A percentile compares a stretch with the other conserved stretches of the same genome.
phyloP scores from a whole-genome alignment of 352 stramenopile species.

The Globisporangium uncinulatum region DNA sequence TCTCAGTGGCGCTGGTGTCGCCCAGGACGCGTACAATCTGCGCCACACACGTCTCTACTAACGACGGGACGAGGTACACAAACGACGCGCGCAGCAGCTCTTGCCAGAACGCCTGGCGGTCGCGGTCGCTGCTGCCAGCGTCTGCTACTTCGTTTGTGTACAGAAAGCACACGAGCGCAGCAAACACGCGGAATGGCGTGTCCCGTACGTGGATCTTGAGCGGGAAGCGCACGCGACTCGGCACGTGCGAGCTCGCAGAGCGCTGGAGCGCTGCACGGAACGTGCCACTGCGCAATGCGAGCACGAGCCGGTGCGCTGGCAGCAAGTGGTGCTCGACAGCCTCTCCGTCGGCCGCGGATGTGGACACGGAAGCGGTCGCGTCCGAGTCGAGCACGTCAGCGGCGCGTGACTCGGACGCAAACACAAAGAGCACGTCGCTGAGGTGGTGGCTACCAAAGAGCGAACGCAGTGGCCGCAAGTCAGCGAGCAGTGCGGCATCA shows the following conservation, averaged over 20 bases:
- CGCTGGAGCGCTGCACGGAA: slow-evolving; percentile 59
- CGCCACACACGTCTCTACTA: slow-evolving; percentile 59
- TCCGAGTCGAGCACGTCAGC: not conserved
- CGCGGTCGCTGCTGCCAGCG: not conserved
- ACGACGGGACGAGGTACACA: slow-evolving; percentile 62
- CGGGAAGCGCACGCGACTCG: slow-evolving; percentile 65
- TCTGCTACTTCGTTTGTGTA: slow-evolving; percentile 65
- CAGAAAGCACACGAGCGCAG: slow-evolving; percentile 58
- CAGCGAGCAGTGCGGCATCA: slow-evolving; percentile 28
- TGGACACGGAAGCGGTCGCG: slow-evolving; percentile 1
- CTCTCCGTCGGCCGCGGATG: not conserved
- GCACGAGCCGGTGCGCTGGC: slow-evolving; percentile 67
- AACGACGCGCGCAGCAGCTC: slow-evolving; percentile 63
- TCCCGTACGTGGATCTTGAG: slow-evolving; percentile 81
- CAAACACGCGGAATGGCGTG: slow-evolving; percentile 71
- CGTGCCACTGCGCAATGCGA: slow-evolving; percentile 68
- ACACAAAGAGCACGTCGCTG: slow-evolving; percentile 78
- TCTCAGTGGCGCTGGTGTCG: not conserved
- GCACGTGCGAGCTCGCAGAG: slow-evolving; percentile 64
- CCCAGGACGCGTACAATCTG: slow-evolving; percentile 28
- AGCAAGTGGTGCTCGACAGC: slow-evolving; percentile 37
- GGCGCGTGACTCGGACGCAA: slow-evolving; percentile 32
- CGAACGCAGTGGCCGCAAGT: slow-evolving; percentile 46
- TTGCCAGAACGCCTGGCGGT: slow-evolving; percentile 54
- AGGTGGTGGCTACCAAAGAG: slow-evolving; percentile 70